A percentile compares a stretch with the other conserved stretches of the same genome.
Conservation (phyloP, 176 grass and related monocot genomes). For the Rhynchospora tenuis region DNA sequence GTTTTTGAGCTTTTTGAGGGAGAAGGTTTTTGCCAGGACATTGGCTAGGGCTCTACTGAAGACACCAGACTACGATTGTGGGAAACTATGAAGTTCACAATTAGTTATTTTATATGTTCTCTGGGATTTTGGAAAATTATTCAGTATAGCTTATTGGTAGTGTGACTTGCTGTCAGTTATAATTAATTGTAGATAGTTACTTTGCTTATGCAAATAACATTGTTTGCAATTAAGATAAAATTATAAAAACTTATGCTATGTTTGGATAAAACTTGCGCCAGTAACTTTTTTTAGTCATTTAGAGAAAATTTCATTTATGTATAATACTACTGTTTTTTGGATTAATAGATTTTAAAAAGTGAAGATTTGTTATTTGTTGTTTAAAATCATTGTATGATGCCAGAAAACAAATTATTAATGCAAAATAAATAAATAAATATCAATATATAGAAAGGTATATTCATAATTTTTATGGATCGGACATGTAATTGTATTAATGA, state of each 20-base stretch:
- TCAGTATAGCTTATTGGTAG: too few species aligned
- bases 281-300: too few species aligned
- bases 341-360: too few species aligned
- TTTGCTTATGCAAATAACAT: background rate
- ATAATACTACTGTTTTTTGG: too few species aligned
- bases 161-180: background rate
- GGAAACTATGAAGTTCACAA: conserved; percentile 22
- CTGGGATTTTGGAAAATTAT: background rate
- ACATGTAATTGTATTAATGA: too few species aligned
- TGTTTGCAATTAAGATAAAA: background rate
- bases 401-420: too few species aligned
- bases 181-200: background rate
- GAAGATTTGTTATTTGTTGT: too few species aligned
- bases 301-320: too few species aligned
- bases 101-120: background rate
- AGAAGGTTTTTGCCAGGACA: conserved; percentile 29
- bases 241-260: background rate
- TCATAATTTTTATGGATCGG: too few species aligned
- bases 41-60: conserved; percentile 10
- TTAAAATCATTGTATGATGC: too few species aligned
- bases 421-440: too few species aligned
- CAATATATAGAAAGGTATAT: too few species aligned
- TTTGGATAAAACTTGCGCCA: background rate
- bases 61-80: conserved; percentile 44
- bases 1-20: conserved; percentile 36